phyloP scores from a whole-genome alignment of 352 stramenopile species.

The Pythium guiyangense region DNA sequence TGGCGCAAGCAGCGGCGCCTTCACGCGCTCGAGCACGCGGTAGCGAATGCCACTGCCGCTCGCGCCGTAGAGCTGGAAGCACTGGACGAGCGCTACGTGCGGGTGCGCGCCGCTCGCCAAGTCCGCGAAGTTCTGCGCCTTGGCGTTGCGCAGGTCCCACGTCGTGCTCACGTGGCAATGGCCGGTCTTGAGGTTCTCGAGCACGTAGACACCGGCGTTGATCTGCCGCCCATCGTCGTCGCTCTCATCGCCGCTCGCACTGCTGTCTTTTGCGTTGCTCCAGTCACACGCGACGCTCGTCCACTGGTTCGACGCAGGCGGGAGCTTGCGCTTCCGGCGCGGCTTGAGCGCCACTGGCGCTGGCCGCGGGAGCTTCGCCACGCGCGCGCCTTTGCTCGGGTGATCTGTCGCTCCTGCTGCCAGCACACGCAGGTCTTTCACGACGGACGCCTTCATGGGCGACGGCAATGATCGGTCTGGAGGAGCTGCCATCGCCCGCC shows the following conservation, averaged over 20 bases:
- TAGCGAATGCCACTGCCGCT: slow-evolving; percentile 43
- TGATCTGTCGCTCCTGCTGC: neutral
- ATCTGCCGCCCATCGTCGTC: slow-evolving; percentile 26
- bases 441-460: slow-evolving; percentile 9
- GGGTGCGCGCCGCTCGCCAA: slow-evolving; percentile 33
- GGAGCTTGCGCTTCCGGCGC: slow-evolving; percentile 9
- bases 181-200: slow-evolving; percentile 59
- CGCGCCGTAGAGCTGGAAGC: slow-evolving; percentile 40
- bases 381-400: slow-evolving; percentile 4
- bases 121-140: slow-evolving; percentile 41
- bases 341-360: neutral
- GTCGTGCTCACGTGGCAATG: slow-evolving; percentile 61
- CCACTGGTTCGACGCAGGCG: slow-evolving; percentile 22
- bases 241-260: slow-evolving; percentile 1
- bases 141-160: slow-evolving; percentile 67
- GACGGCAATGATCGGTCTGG: neutral
- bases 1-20: neutral
- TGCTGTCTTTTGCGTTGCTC: neutral
- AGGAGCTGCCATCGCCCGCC: neutral
- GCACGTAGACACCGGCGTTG: slow-evolving; percentile 61
- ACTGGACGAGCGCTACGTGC: slow-evolving; percentile 35
- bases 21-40: slow-evolving; percentile 48
- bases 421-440: slow-evolving; percentile 1
- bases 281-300: slow-evolving; percentile 4
- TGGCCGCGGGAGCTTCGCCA: slow-evolving; percentile 19